Base-by-base conservation (phyloP, 306 rosid genomes). In the Begonia loranthoides region DNA sequence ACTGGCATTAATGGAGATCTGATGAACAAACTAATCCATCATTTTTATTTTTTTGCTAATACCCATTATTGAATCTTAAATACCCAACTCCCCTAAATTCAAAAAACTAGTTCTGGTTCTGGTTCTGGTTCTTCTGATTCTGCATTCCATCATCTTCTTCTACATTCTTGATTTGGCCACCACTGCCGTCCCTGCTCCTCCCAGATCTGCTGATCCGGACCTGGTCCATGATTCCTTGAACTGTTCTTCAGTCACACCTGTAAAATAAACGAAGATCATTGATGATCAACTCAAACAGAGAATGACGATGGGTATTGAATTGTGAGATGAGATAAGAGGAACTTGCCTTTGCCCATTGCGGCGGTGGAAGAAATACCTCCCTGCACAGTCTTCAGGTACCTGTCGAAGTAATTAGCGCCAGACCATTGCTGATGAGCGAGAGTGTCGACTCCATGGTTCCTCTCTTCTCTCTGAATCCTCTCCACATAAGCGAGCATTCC, bases 341-440 rank as follows among this genome's bases (percentile, higher is more conserved):
- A 7, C 43, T 50, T 75, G 52, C 95, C 99, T 78, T 83, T 86
- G 54, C 95, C 99, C 99, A 90, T 90, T 12, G 99, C 95, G 15
- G 99, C 93, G 16, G 99, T 86, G 34, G 99, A 90, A 0, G 99
- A 74, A 10, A 80, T 84, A 48, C 99, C 99, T 2, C 96, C 99
- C 55, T 90, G 99, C 11, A 90, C 83, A 40, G 95, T 86, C 93
- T 82, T 90, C 44, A 90, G 87, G 62, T 90, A 90, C 79, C 84
- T 75, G 17, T 90, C 99, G 55, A 85, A 90, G 66, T 72, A 90
- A 51, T 78, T 90, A 53, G 99, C 99, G 40, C 99, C 99, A 12
- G 95, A 82, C 99, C 99, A 90, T 69, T 83, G 86, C 77, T 86
- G 99, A 50, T 90, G 99, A 59, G 95, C 95, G 58, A 90, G 87